Evolutionary conservation across 78 protist species (phyloP), one percentile per base, ranked within the genome.

Genomic region (Polysphondylium violaceum): DNA sequence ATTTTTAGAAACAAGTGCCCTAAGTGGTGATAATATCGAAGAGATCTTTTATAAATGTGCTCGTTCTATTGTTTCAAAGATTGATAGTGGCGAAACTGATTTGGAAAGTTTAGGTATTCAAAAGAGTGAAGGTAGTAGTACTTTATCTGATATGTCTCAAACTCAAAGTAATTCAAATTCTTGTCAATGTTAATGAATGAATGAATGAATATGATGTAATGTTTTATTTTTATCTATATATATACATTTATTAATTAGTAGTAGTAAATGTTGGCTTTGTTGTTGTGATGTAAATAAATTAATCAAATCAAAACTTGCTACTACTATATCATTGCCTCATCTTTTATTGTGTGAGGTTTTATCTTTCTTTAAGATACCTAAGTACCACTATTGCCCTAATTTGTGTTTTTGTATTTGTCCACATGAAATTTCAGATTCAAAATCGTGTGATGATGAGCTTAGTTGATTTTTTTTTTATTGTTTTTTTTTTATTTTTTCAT

Each of bases 11-110:
- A 77, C 97, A 17, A 55, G 77, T 33, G 90, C 94, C 16, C 40
- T 61, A 7, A 72, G 94, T 4, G 97, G 95, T 33, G 94, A 95
- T 21, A 67, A 61, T 56, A 94, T 95, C 3, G 97, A 90, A 25
- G 97, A 95, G 9, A 71, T 87, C 16, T 95, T 95, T 74, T 72
- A 92, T 50, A 86, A 86, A 58, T 87, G 94, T 21, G 78, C 95
- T 16, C 71, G 86, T 23, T 55, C 90, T 44, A 92, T 95, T 71
- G 87, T 95, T 19, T 78, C 92, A 64, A 95, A 95, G 74, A 92
- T 95, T 51, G 95, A 95, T 27, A 44, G 43, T 72, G 94, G 87
- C 77, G 19, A 36, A 5, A 51, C 44, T n/a, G 76, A 83, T 59
- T 38, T 83, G 25, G 91, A 83, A 27, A 61, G 76, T 43, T 56